phyloP scores from a whole-genome alignment of 371 early-diverging fungal species.

The Apophysomyces ossiformis region DNA sequence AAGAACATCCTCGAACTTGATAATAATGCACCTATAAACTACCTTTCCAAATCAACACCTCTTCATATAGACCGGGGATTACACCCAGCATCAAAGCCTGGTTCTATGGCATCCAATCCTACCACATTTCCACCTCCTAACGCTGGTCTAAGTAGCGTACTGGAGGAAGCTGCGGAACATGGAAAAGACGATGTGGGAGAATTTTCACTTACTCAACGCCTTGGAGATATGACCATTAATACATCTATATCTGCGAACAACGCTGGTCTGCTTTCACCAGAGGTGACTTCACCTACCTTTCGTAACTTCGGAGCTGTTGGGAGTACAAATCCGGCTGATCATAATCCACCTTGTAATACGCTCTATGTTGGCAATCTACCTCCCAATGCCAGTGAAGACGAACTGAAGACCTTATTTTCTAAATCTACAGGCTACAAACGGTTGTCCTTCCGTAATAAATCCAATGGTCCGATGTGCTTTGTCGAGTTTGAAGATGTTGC shows the following conservation, averaged over 20 bases:
- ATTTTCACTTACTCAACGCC: slow-evolving; percentile 10
- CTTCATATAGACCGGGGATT: slow-evolving; percentile 16
- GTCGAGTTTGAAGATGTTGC: slow-evolving; percentile 89
- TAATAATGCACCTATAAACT: slow-evolving; percentile 24
- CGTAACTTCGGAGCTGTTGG: slow-evolving; percentile 23
- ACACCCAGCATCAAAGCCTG: slow-evolving; percentile 33
- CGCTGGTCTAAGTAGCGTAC: slow-evolving; percentile 13
- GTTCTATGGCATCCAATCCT: slow-evolving; percentile 89
- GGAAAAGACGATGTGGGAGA: background rate
- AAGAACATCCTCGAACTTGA: slow-evolving; percentile 12
- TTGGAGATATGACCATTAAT: slow-evolving; percentile 20
- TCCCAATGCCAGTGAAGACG: slow-evolving; percentile 80
- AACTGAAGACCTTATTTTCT: slow-evolving; percentile 78
- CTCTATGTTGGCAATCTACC: slow-evolving; percentile 97
- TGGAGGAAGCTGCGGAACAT: slow-evolving; percentile 11
- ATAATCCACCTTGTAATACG: slow-evolving; percentile 97
- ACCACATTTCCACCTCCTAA: slow-evolving; percentile 88
- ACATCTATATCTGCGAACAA: slow-evolving; percentile 9
- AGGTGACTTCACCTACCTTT: slow-evolving; percentile 23
- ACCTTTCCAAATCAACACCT: slow-evolving; percentile 40
- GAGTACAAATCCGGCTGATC: slow-evolving; percentile 70
- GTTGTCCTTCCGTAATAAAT: slow-evolving; percentile 81
- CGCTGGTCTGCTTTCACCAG: slow-evolving; percentile 17
- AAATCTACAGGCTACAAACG: slow-evolving; percentile 83
- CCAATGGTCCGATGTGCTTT: slow-evolving; percentile 91